phyloP scores from a whole-genome alignment of 441 rosid genomes.

The Gossypium aridum region DNA sequence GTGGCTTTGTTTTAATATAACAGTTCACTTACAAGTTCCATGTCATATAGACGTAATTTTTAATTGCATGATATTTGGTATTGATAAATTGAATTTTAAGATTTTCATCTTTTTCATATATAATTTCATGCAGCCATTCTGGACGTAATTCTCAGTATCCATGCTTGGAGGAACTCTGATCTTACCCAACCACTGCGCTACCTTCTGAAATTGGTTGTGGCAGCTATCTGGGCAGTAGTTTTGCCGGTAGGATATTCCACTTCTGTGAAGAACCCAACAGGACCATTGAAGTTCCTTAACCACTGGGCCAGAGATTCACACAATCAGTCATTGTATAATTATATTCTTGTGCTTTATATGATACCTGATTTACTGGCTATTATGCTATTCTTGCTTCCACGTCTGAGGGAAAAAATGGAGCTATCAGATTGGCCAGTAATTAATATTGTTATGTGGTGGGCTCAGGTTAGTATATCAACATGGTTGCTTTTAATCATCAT shows the following conservation, averaged over 20 bases:
- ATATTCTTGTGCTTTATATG: constrained; percentile 75
- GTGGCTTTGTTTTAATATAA: not conserved
- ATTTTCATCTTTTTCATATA: constrained; percentile 4
- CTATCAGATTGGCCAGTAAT: constrained; percentile 67
- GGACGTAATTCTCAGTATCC: constrained; percentile 77
- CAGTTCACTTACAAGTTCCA: constrained; percentile 6
- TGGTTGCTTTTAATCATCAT: not conserved
- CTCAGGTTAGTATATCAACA: constrained; percentile 61
- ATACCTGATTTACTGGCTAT: constrained; percentile 75
- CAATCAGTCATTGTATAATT: constrained; percentile 52
- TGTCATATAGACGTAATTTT: not conserved
- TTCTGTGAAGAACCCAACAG: constrained; percentile 69
- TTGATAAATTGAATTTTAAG: not conserved
- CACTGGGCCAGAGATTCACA: constrained; percentile 62
- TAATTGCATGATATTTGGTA: not conserved
- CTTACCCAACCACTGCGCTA: constrained; percentile 68
- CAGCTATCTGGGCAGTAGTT: constrained; percentile 79
- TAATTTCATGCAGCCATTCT: constrained; percentile 52
- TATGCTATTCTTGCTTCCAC: constrained; percentile 70
- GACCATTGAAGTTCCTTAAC: constrained; percentile 58
- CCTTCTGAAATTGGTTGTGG: constrained; percentile 68
- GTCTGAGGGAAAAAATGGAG: constrained; percentile 77
- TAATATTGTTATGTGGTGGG: constrained; percentile 95
- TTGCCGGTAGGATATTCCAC: constrained; percentile 74
- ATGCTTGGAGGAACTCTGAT: constrained; percentile 86